These are phyloP conservation scores for Xylaria sp. DNA, from an alignment of 2,329 filamentous ascomycete species.

Conservation along the genomic window DNA sequence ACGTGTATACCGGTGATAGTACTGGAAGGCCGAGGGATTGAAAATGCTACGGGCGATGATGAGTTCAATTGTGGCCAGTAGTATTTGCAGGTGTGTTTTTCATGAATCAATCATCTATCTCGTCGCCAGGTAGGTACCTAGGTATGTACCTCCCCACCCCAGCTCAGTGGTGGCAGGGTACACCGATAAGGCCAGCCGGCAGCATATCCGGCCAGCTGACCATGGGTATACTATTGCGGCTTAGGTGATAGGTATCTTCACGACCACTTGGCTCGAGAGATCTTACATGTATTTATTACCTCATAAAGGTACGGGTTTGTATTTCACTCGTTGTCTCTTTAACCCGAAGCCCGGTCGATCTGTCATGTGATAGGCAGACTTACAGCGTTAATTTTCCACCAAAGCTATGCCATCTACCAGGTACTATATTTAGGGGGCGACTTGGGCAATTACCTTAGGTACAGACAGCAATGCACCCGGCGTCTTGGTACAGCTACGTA, in stretches of 20 bases:
- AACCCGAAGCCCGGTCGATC: slow-evolving; percentile 7
- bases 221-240: background rate
- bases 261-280: too few relatives aligned
- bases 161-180: background rate
- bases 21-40: background rate
- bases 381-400: slow-evolving; percentile 6
- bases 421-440: background rate
- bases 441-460: too few relatives aligned
- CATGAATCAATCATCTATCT: background rate
- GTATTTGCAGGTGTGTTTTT: background rate
- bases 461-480: background rate
- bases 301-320: background rate
- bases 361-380: background rate
- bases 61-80: background rate
- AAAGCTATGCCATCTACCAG: slow-evolving; percentile 1
- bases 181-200: background rate
- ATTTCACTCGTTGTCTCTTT: slow-evolving; percentile 3
- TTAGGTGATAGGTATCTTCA: background rate
- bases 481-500: background rate
- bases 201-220: background rate
- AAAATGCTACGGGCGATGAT: background rate
- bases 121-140: background rate
- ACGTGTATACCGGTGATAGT: too few relatives aligned
- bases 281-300: background rate
- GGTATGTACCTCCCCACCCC: too few relatives aligned